Base-by-base conservation (phyloP, 805 yeast species). In the Candida loeiensis region DNA sequence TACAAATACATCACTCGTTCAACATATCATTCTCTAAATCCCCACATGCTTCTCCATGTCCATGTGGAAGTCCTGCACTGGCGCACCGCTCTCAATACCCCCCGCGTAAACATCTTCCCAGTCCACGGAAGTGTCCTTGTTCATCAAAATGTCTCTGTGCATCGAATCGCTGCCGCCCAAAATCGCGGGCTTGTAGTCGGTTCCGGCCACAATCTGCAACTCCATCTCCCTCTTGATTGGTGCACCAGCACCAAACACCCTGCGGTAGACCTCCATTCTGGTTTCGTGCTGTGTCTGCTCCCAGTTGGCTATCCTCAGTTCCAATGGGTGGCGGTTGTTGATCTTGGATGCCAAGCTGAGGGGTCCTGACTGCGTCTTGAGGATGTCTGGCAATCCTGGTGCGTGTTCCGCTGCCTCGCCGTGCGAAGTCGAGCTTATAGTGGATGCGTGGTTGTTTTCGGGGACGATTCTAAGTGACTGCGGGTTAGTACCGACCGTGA, bases 171-270 rank as follows among this genome's bases (percentile, higher is more conserved):
- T 51, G 5, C 80, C 83, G 11, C 88, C 88, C 34, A 80, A 62
- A 4, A 73, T 59, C 22, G 64, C 55, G 5, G 96, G 96, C 45
- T 72, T 79, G 60, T 80, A 80, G 44, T 85, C 88, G 11, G 85
- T 77, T 36, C 73, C 69, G 34, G 79, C 77, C 3, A 91, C 83
- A 18, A 91, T 74, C 41, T 78, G 70, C 55, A 86, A 66, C 54
- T 93, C 99, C 96, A 93, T 89, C 22, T 82, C 79, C 55, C 97
- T 76, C 56, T 82, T 82, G 61, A 91, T 84, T 6, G 99, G 97
- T 55, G 86, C 98, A 8, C 93, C 96, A 35, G 91, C 79, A 12
- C 99, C 99, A 60, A 85, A 89, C 13, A 85, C 65, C 49, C 95
- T 77, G 58, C 95, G 77, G 62, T 85, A 82, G 44, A 79, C 79